These are phyloP conservation scores for Excoecaria agallocha DNA, from an alignment of 345 rosid genomes.

Conservation along the genomic window DNA sequence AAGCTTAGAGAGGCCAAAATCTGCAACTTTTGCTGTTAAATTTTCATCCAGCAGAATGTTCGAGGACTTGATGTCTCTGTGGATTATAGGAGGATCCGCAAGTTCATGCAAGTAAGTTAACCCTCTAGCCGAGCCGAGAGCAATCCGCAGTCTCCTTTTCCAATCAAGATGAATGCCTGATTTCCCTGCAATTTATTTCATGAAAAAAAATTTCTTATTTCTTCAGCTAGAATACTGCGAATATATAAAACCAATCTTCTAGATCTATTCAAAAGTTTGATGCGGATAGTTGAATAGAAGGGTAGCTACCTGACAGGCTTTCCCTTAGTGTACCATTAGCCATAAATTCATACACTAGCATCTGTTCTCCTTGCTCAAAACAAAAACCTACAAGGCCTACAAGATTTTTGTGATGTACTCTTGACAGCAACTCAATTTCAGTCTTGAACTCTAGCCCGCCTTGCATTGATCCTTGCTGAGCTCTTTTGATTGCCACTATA, in stretches of 20 bases:
- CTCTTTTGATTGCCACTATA: slow-evolving; percentile 78
- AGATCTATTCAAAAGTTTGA: not conserved
- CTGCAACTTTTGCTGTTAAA: slow-evolving; percentile 86
- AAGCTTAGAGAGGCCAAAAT: slow-evolving; percentile 89
- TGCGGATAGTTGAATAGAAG: not conserved
- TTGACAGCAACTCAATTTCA: slow-evolving; percentile 86
- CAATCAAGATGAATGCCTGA: slow-evolving; percentile 70
- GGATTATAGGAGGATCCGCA: slow-evolving; percentile 94
- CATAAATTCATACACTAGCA: slow-evolving; percentile 85
- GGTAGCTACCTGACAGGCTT: slow-evolving; percentile 62
- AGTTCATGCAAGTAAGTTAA: slow-evolving; percentile 93
- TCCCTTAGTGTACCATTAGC: slow-evolving; percentile 79
- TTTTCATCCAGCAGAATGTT: slow-evolving; percentile 85
- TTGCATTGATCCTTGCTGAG: slow-evolving; percentile 90
- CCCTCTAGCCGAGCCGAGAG: slow-evolving; percentile 93
- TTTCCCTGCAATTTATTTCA: slow-evolving; percentile 44
- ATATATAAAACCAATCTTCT: not conserved
- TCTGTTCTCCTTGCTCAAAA: slow-evolving; percentile 86
- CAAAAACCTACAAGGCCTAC: slow-evolving; percentile 90
- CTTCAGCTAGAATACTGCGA: not conserved
- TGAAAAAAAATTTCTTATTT: not conserved
- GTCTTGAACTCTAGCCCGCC: slow-evolving; percentile 94
- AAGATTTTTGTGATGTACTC: slow-evolving; percentile 95
- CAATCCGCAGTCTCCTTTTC: slow-evolving; percentile 80
- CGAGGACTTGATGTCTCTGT: slow-evolving; percentile 84